These are phyloP conservation scores for Boletus edulis DNA, from an alignment of 768 basidiomycete species.

Conservation along the genomic window DNA sequence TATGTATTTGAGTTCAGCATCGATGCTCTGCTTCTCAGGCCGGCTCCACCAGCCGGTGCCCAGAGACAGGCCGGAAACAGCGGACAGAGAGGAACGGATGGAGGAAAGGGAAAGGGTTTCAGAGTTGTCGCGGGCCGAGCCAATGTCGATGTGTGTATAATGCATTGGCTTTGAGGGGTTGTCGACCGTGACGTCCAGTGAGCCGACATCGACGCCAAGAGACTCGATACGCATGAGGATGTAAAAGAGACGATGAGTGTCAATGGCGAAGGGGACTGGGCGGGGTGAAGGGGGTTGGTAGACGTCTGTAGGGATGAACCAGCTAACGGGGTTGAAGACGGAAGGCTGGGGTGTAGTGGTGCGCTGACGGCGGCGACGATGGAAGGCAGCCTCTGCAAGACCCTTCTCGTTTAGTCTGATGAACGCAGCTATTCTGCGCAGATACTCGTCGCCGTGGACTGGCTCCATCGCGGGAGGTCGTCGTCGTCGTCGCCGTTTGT, in stretches of 20 bases:
- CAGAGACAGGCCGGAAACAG: conserved; percentile 72
- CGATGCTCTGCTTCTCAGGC: conserved; percentile 54
- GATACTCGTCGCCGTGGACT: conserved; percentile 72
- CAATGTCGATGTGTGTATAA: conserved; percentile 54
- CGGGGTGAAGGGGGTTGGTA: conserved; percentile 38
- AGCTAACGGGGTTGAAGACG: conserved; percentile 59
- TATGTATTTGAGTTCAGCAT: conserved; percentile 78
- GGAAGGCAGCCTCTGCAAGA: conserved; percentile 64
- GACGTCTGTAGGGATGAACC: conserved; percentile 41
- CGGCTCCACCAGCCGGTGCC: conserved; percentile 72
- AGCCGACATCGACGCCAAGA: conserved; percentile 70
- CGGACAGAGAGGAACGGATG: conserved; percentile 73
- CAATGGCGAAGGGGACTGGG: conserved; percentile 66
- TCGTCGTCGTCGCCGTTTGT: conserved; percentile 4
- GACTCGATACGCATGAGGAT: conserved; percentile 84
- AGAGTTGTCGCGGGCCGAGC: conserved; percentile 55
- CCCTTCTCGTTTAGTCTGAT: conserved; percentile 70
- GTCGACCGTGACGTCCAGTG: conserved; percentile 74
- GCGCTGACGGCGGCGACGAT: conserved; percentile 44
- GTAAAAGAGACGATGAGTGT: conserved; percentile 86
- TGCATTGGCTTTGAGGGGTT: conserved; percentile 74
- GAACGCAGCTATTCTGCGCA: conserved; percentile 66
- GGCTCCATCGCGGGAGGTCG: conserved; percentile 38
- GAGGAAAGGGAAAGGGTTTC: conserved; percentile 75
- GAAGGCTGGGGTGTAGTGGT: conserved; percentile 35